Evolutionary conservation across 345 rosid genomes (phyloP), one percentile per base, ranked within the genome.

Genomic region (Camelina neglecta): DNA sequence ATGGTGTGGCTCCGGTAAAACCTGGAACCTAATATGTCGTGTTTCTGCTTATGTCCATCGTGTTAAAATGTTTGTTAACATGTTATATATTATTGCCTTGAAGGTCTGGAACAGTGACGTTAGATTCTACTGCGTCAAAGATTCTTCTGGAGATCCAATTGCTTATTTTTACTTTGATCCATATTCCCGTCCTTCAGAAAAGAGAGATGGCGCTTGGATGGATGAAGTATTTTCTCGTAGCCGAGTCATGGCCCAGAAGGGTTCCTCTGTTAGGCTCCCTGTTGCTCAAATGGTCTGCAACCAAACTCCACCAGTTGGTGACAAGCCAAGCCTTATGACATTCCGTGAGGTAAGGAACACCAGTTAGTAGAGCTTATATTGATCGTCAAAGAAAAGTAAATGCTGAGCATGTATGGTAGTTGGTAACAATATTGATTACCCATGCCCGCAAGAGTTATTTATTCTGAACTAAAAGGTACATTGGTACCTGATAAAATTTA

Each of bases 101-200:
- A 75, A 92, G 98, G 93, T 94, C 58, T 94, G 98, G 98, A 90
- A 89, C 81, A 85, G 74, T 7, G 95, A 94, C 47, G 93, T 94
- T 36, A 86, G 79, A 77, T 94, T 94, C 82, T 94, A 89, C 76
- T 8, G 89, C 51, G 89, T 94, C 61, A 90, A 92, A 73, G 96
- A 94, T 79, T 85, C 95, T 68, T 85, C 88, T 60, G 92, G 96
- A 51, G 82, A 76, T 71, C 91, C 98, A 48, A 71, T 71, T 80
- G 96, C 98, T 8, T 92, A 94, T 79, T 94, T 94, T 75, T 92
- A 92, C 81, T 94, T 94, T 77, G 98, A 94, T 84, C 97, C 98
- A 59, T 92, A 89, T 74, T 90, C 97, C 70, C 97, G 98, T 59
- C 97, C 98, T 49, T 84, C 98, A 36, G 95, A 94, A 72, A 94